Conservation (phyloP, 75 land plant species). For the Pseudotsuga menziesii region DNA sequence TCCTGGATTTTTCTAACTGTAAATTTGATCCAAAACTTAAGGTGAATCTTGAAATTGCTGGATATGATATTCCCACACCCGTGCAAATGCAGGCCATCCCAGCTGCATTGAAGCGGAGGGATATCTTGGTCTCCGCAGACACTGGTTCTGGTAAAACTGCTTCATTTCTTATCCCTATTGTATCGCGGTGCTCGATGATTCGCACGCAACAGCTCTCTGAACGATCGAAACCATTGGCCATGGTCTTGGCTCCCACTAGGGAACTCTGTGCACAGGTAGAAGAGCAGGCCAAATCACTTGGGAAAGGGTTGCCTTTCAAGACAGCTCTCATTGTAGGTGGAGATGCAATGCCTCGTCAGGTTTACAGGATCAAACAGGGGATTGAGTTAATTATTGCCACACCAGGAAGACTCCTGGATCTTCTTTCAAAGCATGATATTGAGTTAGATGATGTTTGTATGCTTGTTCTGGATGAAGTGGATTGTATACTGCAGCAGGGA, state of each 20-base stretch:
- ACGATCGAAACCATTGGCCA: conserved; percentile 57
- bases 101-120: conserved; percentile 59
- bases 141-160: conserved; percentile 94
- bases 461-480: conserved; percentile 87
- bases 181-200: conserved; percentile 38
- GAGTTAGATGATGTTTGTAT: conserved; percentile 53
- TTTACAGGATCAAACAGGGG: conserved; percentile 71
- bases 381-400: conserved; percentile 81
- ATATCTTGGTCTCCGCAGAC: conserved; percentile 67
- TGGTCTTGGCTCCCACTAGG: conserved; percentile 88
- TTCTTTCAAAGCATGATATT: conserved; percentile 62
- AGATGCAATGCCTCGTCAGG: conserved; percentile 76
- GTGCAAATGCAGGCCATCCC: conserved; percentile 97
- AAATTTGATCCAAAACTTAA: conserved; percentile 50
- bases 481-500: conserved; percentile 81
- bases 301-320: conserved; percentile 71
- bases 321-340: conserved; percentile 91
- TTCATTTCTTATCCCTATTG: conserved; percentile 66
- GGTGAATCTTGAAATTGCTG: conserved; percentile 61
- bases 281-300: conserved; percentile 83
- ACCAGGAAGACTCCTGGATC: conserved; percentile 84
- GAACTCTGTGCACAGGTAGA: conserved; percentile 88
- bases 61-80: conserved; percentile 80
- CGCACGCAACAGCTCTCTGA: conserved; percentile 14
- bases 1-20: conserved; percentile 64